Base-by-base conservation (phyloP, 176 grass and related monocot species). In the Eleusine indica region DNA sequence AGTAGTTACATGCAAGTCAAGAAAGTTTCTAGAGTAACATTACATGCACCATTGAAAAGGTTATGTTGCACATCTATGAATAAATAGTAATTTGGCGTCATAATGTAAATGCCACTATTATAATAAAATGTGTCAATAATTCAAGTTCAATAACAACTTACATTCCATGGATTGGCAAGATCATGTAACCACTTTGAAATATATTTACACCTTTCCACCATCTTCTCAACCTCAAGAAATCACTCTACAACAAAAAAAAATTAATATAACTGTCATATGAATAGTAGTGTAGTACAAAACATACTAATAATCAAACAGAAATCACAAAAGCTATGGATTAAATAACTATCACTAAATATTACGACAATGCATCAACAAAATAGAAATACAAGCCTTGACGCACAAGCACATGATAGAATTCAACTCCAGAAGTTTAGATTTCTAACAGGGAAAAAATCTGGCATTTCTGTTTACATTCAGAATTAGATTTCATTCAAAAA, bases 171-270 rank as follows among this genome's bases (percentile, higher is more conserved):
- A 98, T 95, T 37, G 96, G 93, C 77, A 98, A 85, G 85, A 98
- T 90, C 71, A 98, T 82, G 58, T 98, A 98, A 62, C 89, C 70
- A 42, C 86, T 95, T 57, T 94, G 78, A 83, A 94, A 98, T 90
- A 95, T 95, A 80, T 90, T 91, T 43, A 94, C 87, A 89, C 89
- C 96, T 92, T 98, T 98, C 91, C 93, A 96, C 96, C 96, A 98
- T 88, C 91, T 91, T 83, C 96, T 95, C 78, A 98, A 80, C 80
- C 96, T 98, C 53, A 39, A 9, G 37, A 98, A 98, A 53, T 80
- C 70, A 80, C 2, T 10, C 88, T 90, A 80, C 7, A 73, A 83
- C n/a, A 76, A 83, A 78, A 78, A 68, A 35, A 21, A 60, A 70
- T 4, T 18, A 73, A 74, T 86, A 40, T 46, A 71, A 77, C 39